These are phyloP conservation scores for Apiospora rasikravindrae DNA, from an alignment of 2,329 filamentous ascomycete species.

Conservation along the genomic window DNA sequence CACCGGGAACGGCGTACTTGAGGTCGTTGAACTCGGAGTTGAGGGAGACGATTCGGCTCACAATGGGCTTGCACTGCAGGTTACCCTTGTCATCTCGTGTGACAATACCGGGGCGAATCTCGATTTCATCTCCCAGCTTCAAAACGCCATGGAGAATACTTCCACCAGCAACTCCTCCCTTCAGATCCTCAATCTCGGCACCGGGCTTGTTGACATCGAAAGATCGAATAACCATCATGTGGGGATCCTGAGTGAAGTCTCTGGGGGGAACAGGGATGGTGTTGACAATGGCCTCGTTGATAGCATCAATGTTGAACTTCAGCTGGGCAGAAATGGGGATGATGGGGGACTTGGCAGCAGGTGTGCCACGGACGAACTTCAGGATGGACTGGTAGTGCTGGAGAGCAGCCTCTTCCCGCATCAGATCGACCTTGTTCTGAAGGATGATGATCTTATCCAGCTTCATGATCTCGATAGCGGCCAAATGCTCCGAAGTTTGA, in stretches of 20 bases:
- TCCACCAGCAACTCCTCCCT: slow-evolving; percentile 98
- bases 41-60: slow-evolving; percentile 90
- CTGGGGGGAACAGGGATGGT: slow-evolving; percentile 91
- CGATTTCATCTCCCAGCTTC: slow-evolving; percentile 97
- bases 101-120: slow-evolving; percentile 98
- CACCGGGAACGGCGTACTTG: slow-evolving; percentile 97
- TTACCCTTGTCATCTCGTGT: slow-evolving; percentile 92
- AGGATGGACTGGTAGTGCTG: slow-evolving; percentile 96
- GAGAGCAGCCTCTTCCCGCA: slow-evolving; percentile 92
- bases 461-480: slow-evolving; percentile 99
- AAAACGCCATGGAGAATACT: slow-evolving; percentile 95
- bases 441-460: slow-evolving; percentile 99
- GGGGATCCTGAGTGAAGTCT: slow-evolving; percentile 89
- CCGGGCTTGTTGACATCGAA: slow-evolving; percentile 99
- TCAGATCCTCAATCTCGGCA: slow-evolving; percentile 97
- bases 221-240: slow-evolving; percentile 99
- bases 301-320: slow-evolving; percentile 99
- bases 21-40: slow-evolving; percentile 98
- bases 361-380: slow-evolving; percentile 97
- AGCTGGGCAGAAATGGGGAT: slow-evolving; percentile 97
- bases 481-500: slow-evolving; percentile 97
- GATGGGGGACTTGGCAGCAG: slow-evolving; percentile 91
- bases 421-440: slow-evolving; percentile 99
- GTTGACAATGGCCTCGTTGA: slow-evolving; percentile 94
- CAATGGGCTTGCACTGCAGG: slow-evolving; percentile 96